Conservation (phyloP, 305 asterid species). For the Andrographis paniculata region DNA sequence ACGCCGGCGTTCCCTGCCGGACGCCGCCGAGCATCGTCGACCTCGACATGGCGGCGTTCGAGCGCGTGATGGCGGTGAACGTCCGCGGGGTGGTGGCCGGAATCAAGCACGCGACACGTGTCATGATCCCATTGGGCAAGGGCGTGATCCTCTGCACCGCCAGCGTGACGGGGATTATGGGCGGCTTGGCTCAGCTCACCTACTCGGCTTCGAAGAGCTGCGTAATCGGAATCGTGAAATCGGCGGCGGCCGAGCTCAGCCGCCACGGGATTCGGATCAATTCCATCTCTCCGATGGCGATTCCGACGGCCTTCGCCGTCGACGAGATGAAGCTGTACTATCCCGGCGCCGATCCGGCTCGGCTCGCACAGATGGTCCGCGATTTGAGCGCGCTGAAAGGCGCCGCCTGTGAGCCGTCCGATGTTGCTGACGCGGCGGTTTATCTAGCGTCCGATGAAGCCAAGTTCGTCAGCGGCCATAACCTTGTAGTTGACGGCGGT, state of each 20-base stretch:
- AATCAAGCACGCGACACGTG: constrained; percentile 81
- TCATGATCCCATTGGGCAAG: constrained; percentile 55
- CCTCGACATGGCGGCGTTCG: constrained; percentile 52
- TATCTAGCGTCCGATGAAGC: constrained; percentile 80
- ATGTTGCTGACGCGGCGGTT: constrained; percentile 73
- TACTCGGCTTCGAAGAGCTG: constrained; percentile 62
- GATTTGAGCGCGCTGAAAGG: constrained; percentile 51
- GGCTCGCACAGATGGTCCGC: constrained; percentile 42
- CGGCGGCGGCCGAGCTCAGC: constrained; percentile 54
- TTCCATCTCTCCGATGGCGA: constrained; percentile 72
- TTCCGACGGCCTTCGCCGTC: constrained; percentile 59
- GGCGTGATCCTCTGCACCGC: constrained; percentile 82
- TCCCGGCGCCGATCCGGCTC: constrained; percentile 34
- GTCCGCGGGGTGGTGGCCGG: constrained; percentile 66
- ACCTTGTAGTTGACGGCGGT: constrained; percentile 88
- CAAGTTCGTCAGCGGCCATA: constrained; percentile 77
- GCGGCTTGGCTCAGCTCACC: constrained; percentile 66
- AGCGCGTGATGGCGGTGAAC: constrained; percentile 60
- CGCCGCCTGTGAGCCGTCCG: constrained; percentile 53
- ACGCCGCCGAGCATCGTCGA: constrained; percentile 57
- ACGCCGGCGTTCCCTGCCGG: constrained; percentile 78
- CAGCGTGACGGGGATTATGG: constrained; percentile 68
- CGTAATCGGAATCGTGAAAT: constrained; percentile 55
- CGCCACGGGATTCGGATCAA: constrained; percentile 60
- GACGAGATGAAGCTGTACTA: constrained; percentile 43